Percentiles rank a stretch among this genome's conserved stretches.
Conservation (phyloP, 306 rosid species). For the Cucurbita pepo region DNA sequence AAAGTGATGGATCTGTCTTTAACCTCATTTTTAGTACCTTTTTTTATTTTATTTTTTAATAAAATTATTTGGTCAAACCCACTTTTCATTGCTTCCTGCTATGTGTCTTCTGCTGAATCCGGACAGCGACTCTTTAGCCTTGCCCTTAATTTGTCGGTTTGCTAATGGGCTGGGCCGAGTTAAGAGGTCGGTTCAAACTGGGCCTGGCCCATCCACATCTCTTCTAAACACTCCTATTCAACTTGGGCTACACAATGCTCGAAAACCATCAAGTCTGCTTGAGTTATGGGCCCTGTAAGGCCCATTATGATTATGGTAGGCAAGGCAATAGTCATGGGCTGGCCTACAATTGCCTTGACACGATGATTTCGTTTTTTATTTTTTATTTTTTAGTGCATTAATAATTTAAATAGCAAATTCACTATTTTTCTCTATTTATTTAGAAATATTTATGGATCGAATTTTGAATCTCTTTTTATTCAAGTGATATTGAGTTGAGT, state of each 20-base stretch:
- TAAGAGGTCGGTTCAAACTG: background rate
- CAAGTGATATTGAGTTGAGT: too few species aligned
- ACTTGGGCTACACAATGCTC: background rate
- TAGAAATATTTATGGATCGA: too few species aligned
- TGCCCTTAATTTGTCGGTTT: background rate
- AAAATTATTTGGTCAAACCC: background rate
- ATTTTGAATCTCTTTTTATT: too few species aligned
- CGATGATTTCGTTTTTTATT: too few species aligned
- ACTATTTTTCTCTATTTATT: too few species aligned
- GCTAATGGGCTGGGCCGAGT: background rate
- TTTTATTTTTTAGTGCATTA: too few species aligned
- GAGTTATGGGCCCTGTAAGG: background rate
- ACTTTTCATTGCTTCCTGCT: background rate
- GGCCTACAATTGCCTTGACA: background rate
- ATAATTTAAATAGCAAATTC: too few species aligned
- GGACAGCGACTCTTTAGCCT: background rate
- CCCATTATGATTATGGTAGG: background rate
- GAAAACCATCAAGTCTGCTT: background rate
- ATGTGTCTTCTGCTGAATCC: background rate
- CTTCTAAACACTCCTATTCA: background rate
- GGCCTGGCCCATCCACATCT: background rate
- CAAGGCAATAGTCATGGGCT: background rate
- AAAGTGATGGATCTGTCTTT: conserved; percentile 3
- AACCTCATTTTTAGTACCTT: background rate
- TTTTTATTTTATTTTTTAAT: background rate